Conservation (phyloP, 371 early-diverging fungal genomes). For the Mucor plumbeus region DNA sequence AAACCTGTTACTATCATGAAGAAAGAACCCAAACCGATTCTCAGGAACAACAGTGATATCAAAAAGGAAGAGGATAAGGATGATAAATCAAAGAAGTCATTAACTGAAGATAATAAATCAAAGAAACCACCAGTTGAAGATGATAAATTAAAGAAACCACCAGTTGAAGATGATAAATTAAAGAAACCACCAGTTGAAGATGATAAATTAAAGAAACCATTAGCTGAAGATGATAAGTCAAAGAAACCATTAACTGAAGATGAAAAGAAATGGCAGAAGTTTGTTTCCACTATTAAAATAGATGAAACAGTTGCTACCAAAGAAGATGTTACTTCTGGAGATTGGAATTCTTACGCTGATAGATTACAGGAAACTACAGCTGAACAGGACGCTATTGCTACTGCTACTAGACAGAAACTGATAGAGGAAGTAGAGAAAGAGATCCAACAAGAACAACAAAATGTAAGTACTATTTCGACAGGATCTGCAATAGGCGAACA, state of each 20-base stretch:
- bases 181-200: too few species aligned
- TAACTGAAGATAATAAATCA: conserved; percentile 22
- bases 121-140: too few species aligned
- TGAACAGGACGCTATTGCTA: neutral
- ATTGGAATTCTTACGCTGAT: conserved; percentile 28
- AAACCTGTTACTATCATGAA: neutral
- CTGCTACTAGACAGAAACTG: neutral
- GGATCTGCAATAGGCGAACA: neutral
- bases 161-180: neutral
- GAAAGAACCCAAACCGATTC: neutral
- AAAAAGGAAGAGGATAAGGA: neutral
- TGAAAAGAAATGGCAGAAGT: conserved; percentile 31
- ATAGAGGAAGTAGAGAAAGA: neutral
- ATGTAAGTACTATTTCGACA: too few species aligned
- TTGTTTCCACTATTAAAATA: conserved; percentile 12
- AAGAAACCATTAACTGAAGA: conserved; percentile 13
- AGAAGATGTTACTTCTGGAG: neutral
- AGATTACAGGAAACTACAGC: conserved; percentile 12
- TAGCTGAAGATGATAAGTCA: neutral
- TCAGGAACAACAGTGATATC: too few species aligned
- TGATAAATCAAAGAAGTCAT: neutral
- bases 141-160: neutral
- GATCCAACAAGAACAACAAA: neutral
- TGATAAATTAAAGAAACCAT: neutral
- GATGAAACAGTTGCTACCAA: neutral